These are phyloP conservation scores for Eucalyptus curtisii DNA, from an alignment of 345 rosid genomes.

Conservation along the genomic window DNA sequence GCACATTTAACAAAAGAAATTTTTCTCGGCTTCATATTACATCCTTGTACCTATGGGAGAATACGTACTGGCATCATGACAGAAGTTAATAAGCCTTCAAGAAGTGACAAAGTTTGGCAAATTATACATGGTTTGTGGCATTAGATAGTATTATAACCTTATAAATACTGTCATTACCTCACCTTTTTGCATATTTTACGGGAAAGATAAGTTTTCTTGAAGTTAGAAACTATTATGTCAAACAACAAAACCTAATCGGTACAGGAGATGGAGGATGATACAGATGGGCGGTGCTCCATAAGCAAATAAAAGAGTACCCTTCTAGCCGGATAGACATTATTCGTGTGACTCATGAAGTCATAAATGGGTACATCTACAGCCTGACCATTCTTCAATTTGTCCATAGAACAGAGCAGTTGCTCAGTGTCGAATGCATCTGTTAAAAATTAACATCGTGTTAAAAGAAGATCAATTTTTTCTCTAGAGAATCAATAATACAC, in stretches of 20 bases:
- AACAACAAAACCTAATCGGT: background rate
- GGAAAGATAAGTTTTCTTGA: background rate
- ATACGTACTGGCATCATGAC: background rate
- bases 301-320: constrained; percentile 31
- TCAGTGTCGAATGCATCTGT: constrained; percentile 94
- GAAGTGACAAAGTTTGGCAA: background rate
- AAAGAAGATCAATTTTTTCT: background rate
- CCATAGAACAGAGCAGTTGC: constrained; percentile 60
- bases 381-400: constrained; percentile 73
- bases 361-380: constrained; percentile 95
- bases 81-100: background rate
- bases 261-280: background rate
- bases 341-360: constrained; percentile 78
- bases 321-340: constrained; percentile 40
- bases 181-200: background rate
- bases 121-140: background rate
- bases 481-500: background rate
- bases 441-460: constrained; percentile 2
- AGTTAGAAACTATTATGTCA: background rate
- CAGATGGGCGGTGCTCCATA: background rate
- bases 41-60: background rate
- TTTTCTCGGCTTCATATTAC: background rate
- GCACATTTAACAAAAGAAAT: background rate
- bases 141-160: background rate
- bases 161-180: background rate